Evolutionary conservation across 495 filamentous ascomycete species (phyloP).

Genomic region (Aspergillus haitiensis): DNA sequence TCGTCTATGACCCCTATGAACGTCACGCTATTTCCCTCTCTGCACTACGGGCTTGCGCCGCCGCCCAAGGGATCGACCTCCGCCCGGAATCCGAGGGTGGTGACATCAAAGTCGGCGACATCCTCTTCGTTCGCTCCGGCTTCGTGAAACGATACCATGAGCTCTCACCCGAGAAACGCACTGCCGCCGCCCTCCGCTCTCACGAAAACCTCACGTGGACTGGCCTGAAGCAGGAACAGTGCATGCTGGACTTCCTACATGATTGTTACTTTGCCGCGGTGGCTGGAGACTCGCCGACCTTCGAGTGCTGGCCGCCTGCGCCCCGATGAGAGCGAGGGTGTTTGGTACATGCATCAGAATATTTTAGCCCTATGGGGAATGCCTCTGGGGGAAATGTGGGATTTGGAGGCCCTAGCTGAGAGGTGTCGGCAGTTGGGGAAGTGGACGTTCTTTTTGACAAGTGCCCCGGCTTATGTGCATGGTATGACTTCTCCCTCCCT

Average conservation of each 20-base stretch:
- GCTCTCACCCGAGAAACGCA: constrained; percentile 40
- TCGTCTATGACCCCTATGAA: constrained; percentile 56
- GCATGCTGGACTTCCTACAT: constrained; percentile 62
- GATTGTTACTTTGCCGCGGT: constrained; percentile 67
- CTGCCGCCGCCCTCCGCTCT: constrained; percentile 39
- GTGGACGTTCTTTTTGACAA: constrained; percentile 70
- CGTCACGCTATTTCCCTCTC: constrained; percentile 59
- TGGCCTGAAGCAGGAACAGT: constrained; percentile 58
- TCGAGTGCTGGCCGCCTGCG: constrained; percentile 61
- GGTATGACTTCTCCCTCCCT: constrained; percentile 30
- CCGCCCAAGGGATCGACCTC: constrained; percentile 45
- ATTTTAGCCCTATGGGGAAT: constrained; percentile 65
- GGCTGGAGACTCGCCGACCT: constrained; percentile 59
- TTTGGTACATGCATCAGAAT: constrained; percentile 58
- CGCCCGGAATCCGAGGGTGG: constrained; percentile 53
- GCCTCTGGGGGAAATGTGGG: constrained; percentile 62
- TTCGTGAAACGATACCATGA: constrained; percentile 58
- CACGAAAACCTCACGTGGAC: constrained; percentile 52
- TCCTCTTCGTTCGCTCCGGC: constrained; percentile 67
- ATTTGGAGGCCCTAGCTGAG: constrained; percentile 52
- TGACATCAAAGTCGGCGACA: constrained; percentile 62
- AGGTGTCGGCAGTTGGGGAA: constrained; percentile 51
- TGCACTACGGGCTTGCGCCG: constrained; percentile 59
- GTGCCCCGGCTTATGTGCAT: constrained; percentile 57
- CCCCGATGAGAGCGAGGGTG: constrained; percentile 32